Conservation (phyloP, 352 stramenopile genomes). For the Phytopythium sindhum region DNA sequence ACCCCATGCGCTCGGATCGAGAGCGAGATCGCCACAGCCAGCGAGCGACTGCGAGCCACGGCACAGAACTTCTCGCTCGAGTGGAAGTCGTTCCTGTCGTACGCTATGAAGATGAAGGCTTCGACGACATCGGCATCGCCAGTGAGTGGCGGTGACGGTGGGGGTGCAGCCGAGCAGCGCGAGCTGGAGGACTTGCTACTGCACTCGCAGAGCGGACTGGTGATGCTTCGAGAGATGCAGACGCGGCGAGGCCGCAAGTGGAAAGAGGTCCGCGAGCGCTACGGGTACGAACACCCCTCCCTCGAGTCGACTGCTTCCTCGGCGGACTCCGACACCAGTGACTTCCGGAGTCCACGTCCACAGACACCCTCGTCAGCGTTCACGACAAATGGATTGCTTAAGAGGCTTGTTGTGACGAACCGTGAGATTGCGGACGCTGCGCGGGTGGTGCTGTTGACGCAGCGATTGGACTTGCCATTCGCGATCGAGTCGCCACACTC, state of each 20-base stretch:
- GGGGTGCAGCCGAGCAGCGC: not conserved
- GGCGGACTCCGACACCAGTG: not conserved
- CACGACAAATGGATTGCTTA: not conserved
- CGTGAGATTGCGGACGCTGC: not conserved
- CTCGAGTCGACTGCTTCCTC: not conserved
- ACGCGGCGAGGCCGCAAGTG: slow-evolving; percentile 30
- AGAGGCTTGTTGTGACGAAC: not conserved
- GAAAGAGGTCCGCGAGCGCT: slow-evolving; percentile 24
- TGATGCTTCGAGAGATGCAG: slow-evolving; percentile 47
- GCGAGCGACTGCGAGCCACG: not conserved
- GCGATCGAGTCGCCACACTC: not conserved
- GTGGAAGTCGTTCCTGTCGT: slow-evolving; percentile 55
- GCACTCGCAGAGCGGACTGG: slow-evolving; percentile 44
- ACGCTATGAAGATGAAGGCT: slow-evolving; percentile 47
- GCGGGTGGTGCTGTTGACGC: not conserved
- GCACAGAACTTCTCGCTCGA: slow-evolving; percentile 51
- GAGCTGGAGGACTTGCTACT: slow-evolving; percentile 46
- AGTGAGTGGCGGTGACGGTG: not conserved
- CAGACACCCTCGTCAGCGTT: not conserved
- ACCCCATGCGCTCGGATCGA: not conserved
- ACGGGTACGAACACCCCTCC: slow-evolving; percentile 23
- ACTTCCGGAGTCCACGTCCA: not conserved
- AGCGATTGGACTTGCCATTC: not conserved
- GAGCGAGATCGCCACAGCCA: not conserved
- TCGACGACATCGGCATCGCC: no score